Percentiles rank a stretch among this genome's conserved stretches.
phyloP scores from a whole-genome alignment of 148 eudicot species.

The Euryodendron excelsum region DNA sequence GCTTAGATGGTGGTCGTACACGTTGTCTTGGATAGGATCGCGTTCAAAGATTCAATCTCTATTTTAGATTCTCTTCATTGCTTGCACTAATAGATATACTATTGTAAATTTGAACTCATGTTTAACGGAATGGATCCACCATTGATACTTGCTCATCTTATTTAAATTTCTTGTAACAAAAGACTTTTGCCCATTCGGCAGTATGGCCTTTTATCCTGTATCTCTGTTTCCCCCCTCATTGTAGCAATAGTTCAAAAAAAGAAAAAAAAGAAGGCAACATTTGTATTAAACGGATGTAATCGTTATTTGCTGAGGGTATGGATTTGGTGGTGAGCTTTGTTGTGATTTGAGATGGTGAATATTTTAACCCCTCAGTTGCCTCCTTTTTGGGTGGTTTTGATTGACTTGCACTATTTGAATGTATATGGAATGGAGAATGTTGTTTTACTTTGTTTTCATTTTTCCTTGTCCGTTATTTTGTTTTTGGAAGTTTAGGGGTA shows the following conservation, averaged over 20 bases:
- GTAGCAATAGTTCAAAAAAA: not conserved
- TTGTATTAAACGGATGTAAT: not conserved
- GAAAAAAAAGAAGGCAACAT: not conserved
- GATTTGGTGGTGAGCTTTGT: not conserved
- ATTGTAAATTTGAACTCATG: not conserved
- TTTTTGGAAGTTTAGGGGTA: too few relatives aligned
- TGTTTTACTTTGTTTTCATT: not conserved
- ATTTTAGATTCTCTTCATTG: slow-evolving; percentile 7
- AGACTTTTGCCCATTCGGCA: not conserved
- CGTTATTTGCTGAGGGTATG: not conserved
- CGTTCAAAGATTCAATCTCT: not conserved
- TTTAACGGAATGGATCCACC: not conserved
- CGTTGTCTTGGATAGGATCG: not conserved
- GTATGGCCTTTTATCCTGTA: not conserved
- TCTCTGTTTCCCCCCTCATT: not conserved
- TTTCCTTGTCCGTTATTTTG: too few relatives aligned
- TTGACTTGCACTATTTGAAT: not conserved
- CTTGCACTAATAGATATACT: not conserved
- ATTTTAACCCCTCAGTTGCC: not conserved
- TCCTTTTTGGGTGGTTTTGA: not conserved
- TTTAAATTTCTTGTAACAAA: not conserved
- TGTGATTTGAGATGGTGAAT: not conserved
- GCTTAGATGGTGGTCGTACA: not conserved
- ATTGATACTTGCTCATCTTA: not conserved
- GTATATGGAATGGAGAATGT: not conserved